phyloP scores from a whole-genome alignment of 2,329 filamentous ascomycete genomes.

The Plectosphaerella sp. region DNA sequence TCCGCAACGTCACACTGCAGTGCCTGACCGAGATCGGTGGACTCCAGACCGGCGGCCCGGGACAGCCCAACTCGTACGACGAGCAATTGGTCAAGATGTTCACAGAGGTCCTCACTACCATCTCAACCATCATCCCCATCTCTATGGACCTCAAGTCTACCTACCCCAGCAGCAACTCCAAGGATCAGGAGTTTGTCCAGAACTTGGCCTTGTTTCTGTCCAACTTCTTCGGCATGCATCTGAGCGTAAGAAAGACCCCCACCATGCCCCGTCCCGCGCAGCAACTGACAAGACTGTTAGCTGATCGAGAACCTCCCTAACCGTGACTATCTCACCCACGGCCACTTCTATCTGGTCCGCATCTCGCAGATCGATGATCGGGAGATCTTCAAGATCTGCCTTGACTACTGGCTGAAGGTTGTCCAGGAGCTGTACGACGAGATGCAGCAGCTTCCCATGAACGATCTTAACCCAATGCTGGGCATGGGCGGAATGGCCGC shows the following conservation, averaged over 20 bases:
- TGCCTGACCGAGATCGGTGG: conserved; percentile 96
- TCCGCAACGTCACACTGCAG: conserved; percentile 94
- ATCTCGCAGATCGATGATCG: conserved; percentile 98
- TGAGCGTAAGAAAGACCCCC: conserved; percentile 58
- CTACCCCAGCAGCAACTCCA: conserved; percentile 85
- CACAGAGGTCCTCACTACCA: conserved; percentile 88
- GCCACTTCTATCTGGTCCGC: conserved; percentile 95
- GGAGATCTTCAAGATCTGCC: conserved; percentile 98
- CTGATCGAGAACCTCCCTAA: conserved; percentile 95
- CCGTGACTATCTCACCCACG: conserved; percentile 88
- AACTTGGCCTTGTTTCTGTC: conserved; percentile 93
- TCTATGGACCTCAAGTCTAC: conserved; percentile 86
- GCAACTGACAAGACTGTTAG: conserved; percentile 32
- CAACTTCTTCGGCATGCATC: conserved; percentile 93
- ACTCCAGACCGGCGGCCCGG: conserved; percentile 73
- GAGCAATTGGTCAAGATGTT: conserved; percentile 98
- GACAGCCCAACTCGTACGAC: conserved; percentile 70
- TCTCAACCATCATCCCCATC: conserved; percentile 89
- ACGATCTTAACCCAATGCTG: conserved; percentile 85
- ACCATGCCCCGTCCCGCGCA: neutral
- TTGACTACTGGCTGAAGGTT: conserved; percentile 98
- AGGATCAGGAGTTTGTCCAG: conserved; percentile 96
- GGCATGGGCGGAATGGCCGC: conserved; percentile 65
- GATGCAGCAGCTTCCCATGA: conserved; percentile 94
- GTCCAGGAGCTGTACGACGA: conserved; percentile 98